Conservation (phyloP, 225 moss, liverwort and hornwort species). For the Rhytidiadelphus loreus region DNA sequence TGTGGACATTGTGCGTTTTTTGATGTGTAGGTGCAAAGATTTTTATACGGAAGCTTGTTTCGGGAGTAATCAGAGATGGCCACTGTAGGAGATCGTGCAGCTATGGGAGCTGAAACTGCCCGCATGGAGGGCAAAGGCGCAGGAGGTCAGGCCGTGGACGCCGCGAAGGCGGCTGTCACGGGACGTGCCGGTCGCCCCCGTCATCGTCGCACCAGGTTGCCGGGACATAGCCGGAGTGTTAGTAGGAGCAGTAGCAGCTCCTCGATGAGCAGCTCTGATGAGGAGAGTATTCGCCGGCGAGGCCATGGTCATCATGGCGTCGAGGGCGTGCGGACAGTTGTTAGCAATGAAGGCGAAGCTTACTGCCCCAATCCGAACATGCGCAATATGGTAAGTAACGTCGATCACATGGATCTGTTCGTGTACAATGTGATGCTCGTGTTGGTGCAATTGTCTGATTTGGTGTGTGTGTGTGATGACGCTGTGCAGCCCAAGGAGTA, state of each 20-base stretch:
- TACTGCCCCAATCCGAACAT: slow-evolving; percentile 31
- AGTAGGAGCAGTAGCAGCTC: neutral
- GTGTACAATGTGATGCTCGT: neutral
- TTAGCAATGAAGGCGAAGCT: slow-evolving; percentile 30
- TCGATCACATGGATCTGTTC: no score
- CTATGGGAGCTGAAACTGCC: slow-evolving; percentile 3
- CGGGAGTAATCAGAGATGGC: neutral
- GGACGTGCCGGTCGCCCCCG: slow-evolving; percentile 1
- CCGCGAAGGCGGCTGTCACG: neutral
- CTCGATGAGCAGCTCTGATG: neutral
- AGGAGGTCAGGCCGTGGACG: slow-evolving; percentile 5
- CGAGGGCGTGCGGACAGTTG: slow-evolving; percentile 2
- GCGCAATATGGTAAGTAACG: neutral
- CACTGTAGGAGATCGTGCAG: slow-evolving; percentile 2
- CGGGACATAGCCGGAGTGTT: slow-evolving; percentile 6
- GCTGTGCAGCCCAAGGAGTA: slow-evolving; percentile 43
- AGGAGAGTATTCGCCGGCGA: neutral
- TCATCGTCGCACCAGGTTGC: neutral
- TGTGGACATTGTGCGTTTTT: neutral
- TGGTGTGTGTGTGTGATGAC: neutral
- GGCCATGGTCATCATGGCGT: neutral
- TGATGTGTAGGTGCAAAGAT: neutral
- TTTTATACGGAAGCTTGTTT: neutral
- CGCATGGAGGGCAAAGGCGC: slow-evolving; percentile 11
- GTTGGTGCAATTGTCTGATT: neutral